A percentile compares a stretch with the other conserved stretches of the same genome.
These are phyloP conservation scores for Mycena sp. DNA, from an alignment of 1,284 basidiomycete species.

Conservation along the genomic window DNA sequence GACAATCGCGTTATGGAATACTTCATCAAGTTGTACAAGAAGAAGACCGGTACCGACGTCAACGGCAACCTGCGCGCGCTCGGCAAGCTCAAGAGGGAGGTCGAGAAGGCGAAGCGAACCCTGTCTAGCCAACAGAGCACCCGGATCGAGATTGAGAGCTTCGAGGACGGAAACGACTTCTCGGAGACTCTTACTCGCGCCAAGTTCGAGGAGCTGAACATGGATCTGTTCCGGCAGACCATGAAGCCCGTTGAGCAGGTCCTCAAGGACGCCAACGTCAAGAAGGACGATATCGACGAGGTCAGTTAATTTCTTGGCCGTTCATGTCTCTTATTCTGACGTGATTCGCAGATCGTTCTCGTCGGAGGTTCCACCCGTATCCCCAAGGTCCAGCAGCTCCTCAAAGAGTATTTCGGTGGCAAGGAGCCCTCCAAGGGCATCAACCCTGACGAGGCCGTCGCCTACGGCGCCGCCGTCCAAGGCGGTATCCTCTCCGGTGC, in stretches of 20 bases:
- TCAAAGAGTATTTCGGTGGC: constrained; percentile 92
- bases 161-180: constrained; percentile 97
- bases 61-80: constrained; percentile 89
- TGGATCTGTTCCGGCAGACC: constrained; percentile 98
- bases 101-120: constrained; percentile 99
- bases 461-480: constrained; percentile 97
- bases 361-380: constrained; percentile 99
- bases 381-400: constrained; percentile 96
- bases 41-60: constrained; percentile 93
- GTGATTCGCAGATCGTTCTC: constrained; percentile 69
- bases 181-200: constrained; percentile 96
- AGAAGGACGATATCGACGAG: constrained; percentile 97
- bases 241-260: constrained; percentile 99
- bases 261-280: constrained; percentile 96
- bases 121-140: constrained; percentile 91
- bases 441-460: constrained; percentile 96
- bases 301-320: constrained; percentile 49
- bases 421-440: constrained; percentile 95
- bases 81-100: constrained; percentile 97
- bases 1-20: constrained; percentile 96
- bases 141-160: constrained; percentile 90
- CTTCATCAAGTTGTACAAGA: constrained; percentile 94
- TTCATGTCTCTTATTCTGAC: not conserved
- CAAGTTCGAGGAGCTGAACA: constrained; percentile 99
- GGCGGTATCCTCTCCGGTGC: constrained; percentile 95